These are phyloP conservation scores for Anacardium occidentale DNA, from an alignment of 345 rosid genomes.

Conservation along the genomic window DNA sequence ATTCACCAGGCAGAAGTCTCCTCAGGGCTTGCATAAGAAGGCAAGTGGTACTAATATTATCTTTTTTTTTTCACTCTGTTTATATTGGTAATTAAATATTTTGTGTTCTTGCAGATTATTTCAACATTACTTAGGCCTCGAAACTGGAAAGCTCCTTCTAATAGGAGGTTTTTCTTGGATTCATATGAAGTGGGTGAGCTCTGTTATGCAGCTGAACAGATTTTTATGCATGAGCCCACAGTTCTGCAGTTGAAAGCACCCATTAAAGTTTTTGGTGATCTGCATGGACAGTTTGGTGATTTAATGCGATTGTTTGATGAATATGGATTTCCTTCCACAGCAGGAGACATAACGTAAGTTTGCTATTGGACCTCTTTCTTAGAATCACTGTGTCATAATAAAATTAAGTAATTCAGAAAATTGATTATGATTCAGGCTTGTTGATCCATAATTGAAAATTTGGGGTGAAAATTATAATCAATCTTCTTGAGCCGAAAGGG, in stretches of 20 bases:
- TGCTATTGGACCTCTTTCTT: constrained; percentile 13
- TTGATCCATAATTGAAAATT: neutral
- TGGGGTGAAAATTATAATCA: neutral
- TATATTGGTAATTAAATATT: constrained; percentile 7
- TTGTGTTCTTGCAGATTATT: constrained; percentile 65
- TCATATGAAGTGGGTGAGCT: constrained; percentile 98
- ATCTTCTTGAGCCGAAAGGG: neutral
- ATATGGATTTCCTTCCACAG: too few species aligned
- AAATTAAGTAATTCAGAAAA: neutral
- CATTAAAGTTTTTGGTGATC: constrained; percentile 91
- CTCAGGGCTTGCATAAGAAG: constrained; percentile 96
- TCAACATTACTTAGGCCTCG: constrained; percentile 86
- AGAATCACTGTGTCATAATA: neutral
- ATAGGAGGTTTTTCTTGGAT: constrained; percentile 92
- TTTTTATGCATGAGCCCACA: constrained; percentile 92
- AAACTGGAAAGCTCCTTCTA: constrained; percentile 93
- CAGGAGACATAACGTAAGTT: constrained; percentile 86
- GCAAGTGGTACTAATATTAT: constrained; percentile 33
- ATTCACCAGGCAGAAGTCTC: constrained; percentile 83
- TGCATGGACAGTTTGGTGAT: constrained; percentile 64
- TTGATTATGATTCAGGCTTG: neutral
- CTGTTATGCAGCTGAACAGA: constrained; percentile 96
- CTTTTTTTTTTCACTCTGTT: neutral
- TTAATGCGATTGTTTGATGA: too few species aligned
- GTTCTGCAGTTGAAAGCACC: constrained; percentile 98